Percentiles rank a stretch among this genome's conserved stretches.
Evolutionary conservation across 208 protist genomes (phyloP).

Genomic region (Herpetomonas muscarum): DNA sequence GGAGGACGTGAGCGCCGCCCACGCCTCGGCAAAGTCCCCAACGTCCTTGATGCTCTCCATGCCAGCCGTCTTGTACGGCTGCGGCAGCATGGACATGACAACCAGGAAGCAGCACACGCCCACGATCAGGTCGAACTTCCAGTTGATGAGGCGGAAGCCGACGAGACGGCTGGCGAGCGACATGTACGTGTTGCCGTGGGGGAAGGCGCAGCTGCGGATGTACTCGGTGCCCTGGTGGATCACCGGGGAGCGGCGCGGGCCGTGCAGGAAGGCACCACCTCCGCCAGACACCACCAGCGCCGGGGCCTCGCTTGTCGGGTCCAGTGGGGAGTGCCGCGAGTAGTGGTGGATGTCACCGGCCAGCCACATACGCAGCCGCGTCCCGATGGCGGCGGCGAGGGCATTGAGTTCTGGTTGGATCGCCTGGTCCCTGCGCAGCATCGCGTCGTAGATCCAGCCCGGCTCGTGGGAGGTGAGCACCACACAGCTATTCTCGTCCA

Average conservation of each 20-base stretch:
- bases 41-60: constrained; percentile 8
- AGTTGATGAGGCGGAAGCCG: constrained; percentile 80
- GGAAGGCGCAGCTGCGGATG: constrained; percentile 50
- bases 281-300: constrained; percentile 78
- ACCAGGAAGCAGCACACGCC: constrained; percentile 63
- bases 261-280: constrained; percentile 80
- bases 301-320: constrained; percentile 48
- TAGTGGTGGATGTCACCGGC: constrained; percentile 88
- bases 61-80: constrained; percentile 23
- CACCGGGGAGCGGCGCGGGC: constrained; percentile 45
- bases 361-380: constrained; percentile 56
- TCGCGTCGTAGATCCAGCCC: constrained; percentile 69
- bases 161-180: constrained; percentile 51
- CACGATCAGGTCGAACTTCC: constrained; percentile 82
- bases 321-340: constrained; percentile 60
- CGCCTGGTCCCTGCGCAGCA: constrained; percentile 31
- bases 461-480: constrained; percentile 70
- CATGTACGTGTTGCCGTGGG: constrained; percentile 54
- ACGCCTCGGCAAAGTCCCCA: constrained; percentile 20
- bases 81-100: constrained; percentile 57
- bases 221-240: constrained; percentile 66
- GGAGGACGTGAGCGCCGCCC: constrained; percentile 28
- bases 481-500: constrained; percentile 68
- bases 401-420: constrained; percentile 52
- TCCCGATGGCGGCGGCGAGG: constrained; percentile 51